Conservation (phyloP, 2,329 filamentous ascomycete species). For the Fusarium burgessii region DNA sequence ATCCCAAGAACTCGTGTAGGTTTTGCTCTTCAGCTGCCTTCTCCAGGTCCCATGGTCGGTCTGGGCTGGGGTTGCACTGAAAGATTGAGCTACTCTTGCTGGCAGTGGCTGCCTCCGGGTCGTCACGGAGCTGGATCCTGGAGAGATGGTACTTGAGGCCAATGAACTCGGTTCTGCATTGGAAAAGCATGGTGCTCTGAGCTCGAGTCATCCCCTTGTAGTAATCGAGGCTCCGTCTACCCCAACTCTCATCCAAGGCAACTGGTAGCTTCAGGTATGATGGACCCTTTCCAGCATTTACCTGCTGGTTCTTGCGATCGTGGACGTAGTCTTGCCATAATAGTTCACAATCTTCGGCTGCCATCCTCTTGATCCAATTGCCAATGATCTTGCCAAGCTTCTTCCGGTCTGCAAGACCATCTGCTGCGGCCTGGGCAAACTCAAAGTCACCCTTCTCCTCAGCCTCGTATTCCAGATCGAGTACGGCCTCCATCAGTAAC, state of each 20-base stretch:
- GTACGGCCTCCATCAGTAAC: background rate
- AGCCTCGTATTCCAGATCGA: too few relatives aligned
- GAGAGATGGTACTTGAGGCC: background rate
- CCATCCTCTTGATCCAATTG: background rate
- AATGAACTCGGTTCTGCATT: constrained; percentile 4
- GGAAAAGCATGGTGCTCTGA: constrained; percentile 8
- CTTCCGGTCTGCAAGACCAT: background rate
- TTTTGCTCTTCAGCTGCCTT: background rate
- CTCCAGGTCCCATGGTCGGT: background rate
- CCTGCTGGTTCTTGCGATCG: fast-evolving
- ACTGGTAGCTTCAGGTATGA: background rate
- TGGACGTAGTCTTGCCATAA: background rate
- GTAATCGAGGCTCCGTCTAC: background rate
- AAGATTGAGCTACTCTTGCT: background rate
- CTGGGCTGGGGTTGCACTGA: constrained; percentile 11
- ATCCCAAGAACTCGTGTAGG: background rate
- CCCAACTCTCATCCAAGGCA: background rate
- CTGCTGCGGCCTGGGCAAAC: background rate
- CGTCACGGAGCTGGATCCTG: background rate
- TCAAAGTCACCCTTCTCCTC: background rate
- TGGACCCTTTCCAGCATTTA: background rate
- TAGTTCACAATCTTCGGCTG: background rate
- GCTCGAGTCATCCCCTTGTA: background rate
- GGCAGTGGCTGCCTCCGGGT: background rate
- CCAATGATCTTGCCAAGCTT: background rate